A percentile compares a stretch with the other conserved stretches of the same genome.
Conservation (phyloP, 306 rosid species). For the Oemleria cerasiformis region DNA sequence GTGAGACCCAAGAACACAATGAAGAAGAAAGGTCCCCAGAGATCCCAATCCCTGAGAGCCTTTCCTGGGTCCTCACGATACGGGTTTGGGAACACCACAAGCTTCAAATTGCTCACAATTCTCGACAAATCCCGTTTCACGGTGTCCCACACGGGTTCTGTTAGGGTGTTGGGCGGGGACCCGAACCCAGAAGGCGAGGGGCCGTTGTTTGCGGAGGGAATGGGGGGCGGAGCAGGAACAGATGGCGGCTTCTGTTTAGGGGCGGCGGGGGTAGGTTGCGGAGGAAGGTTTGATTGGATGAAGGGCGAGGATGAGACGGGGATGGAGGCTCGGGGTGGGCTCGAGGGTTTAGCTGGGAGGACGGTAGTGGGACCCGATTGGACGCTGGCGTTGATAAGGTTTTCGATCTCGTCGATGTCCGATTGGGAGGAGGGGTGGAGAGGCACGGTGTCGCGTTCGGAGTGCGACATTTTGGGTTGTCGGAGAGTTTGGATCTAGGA, state of each 20-base stretch:
- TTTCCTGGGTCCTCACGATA: conserved; percentile 94
- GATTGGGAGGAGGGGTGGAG: conserved; percentile 91
- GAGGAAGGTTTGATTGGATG: conserved; percentile 39
- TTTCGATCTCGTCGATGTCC: conserved; percentile 99
- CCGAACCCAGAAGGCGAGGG: conserved; percentile 60
- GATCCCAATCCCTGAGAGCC: conserved; percentile 98
- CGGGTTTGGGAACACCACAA: conserved; percentile 95
- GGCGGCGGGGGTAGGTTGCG: conserved; percentile 22
- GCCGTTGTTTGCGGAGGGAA: conserved; percentile 36
- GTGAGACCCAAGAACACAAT: conserved; percentile 87
- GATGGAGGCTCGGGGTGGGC: conserved; percentile 85
- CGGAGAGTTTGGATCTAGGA: conserved; percentile 1
- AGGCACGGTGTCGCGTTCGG: conserved; percentile 82
- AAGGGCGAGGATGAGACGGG: conserved; percentile 66
- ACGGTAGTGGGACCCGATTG: conserved; percentile 60
- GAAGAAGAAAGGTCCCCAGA: conserved; percentile 98
- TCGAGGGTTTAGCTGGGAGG: conserved; percentile 69
- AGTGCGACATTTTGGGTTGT: conserved; percentile 63
- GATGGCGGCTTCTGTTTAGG: conserved; percentile 34
- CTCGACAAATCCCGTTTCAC: conserved; percentile 89
- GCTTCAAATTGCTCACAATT: conserved; percentile 88
- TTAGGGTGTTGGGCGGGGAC: conserved; percentile 70
- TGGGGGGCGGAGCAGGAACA: conserved; percentile 33
- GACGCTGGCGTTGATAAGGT: conserved; percentile 71
- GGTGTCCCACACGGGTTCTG: conserved; percentile 99